These are phyloP conservation scores for Fonsecaea multimorphosa DNA, from an alignment of 2,329 filamentous ascomycete genomes.

Conservation along the genomic window DNA sequence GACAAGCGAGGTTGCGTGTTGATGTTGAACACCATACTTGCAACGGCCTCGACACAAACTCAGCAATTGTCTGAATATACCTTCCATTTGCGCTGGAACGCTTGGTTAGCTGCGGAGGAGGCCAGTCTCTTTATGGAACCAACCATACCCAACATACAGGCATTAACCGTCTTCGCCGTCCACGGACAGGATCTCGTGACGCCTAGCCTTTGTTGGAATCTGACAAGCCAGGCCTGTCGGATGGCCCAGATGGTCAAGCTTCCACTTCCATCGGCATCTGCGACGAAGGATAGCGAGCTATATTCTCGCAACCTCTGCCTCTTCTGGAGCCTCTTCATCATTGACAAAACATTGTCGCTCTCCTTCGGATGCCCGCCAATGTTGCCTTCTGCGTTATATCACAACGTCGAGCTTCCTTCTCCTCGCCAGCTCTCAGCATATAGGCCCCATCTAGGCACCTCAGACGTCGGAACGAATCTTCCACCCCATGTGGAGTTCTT, in stretches of 20 bases:
- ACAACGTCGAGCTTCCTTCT: constrained; percentile 10
- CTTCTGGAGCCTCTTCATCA: constrained; percentile 20
- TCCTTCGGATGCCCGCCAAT: constrained; percentile 13
- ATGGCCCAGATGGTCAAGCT: constrained; percentile 20
- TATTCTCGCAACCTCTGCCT: constrained; percentile 12
- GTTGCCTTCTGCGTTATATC: constrained; percentile 3
- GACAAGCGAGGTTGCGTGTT: constrained; percentile 6
- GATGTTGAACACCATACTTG: constrained; percentile 19
- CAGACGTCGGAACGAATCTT: background rate
- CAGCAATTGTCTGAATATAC: constrained; percentile 9
- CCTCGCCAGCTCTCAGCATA: constrained; percentile 11
- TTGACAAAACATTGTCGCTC: constrained; percentile 13
- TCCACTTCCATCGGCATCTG: background rate
- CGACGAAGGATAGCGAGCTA: background rate
- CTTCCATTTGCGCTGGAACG: constrained; percentile 13
- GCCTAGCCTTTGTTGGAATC: constrained; percentile 10
- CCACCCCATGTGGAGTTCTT: constrained; percentile 14
- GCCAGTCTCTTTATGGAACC: constrained; percentile 14
- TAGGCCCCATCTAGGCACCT: constrained; percentile 7
- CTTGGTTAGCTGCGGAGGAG: constrained; percentile 19
- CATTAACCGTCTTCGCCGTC: constrained; percentile 12
- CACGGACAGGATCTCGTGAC: constrained; percentile 21
- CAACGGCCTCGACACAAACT: constrained; percentile 13
- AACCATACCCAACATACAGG: constrained; percentile 15
- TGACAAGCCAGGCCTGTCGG: constrained; percentile 8